phyloP scores from a whole-genome alignment of 768 basidiomycete species.

The Mycena vitilis region DNA sequence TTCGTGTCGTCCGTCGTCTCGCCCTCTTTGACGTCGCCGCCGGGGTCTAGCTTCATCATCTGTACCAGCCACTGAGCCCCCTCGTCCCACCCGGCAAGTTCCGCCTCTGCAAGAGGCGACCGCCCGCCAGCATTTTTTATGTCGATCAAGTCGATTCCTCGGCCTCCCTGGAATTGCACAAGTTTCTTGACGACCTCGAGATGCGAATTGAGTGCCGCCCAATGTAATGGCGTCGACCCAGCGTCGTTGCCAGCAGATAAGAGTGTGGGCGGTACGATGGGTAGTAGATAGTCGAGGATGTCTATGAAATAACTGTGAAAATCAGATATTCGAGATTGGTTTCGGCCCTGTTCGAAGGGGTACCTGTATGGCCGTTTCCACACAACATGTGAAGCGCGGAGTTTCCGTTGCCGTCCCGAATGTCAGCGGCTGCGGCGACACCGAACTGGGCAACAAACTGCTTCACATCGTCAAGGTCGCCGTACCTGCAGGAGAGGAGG shows the following conservation, averaged over 20 bases:
- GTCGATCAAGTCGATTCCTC: conserved; percentile 78
- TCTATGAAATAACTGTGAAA: conserved; percentile 69
- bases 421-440: conserved; percentile 53
- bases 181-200: conserved; percentile 70
- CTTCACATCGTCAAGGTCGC: conserved; percentile 84
- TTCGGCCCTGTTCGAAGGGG: conserved; percentile 25
- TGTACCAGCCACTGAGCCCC: conserved; percentile 86
- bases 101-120: conserved; percentile 86
- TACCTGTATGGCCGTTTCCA: conserved; percentile 91
- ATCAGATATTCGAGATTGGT: conserved; percentile 46
- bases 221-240: conserved; percentile 89
- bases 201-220: conserved; percentile 90
- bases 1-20: conserved; percentile 51
- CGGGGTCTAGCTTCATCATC: conserved; percentile 79
- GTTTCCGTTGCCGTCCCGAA: conserved; percentile 84
- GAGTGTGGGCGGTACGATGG: conserved; percentile 64
- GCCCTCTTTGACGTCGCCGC: conserved; percentile 48
- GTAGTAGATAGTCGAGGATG: conserved; percentile 78
- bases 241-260: conserved; percentile 74
- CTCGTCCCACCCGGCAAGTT: conserved; percentile 84
- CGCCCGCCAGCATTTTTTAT: conserved; percentile 78
- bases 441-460: conserved; percentile 74
- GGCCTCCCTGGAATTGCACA: conserved; percentile 65
- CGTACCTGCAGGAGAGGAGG: conserved; percentile 87
- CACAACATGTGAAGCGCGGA: conserved; percentile 87